A percentile compares a stretch with the other conserved stretches of the same genome.
These are phyloP conservation scores for Metarhizium guizhouense DNA, from an alignment of 2,329 filamentous ascomycete genomes.

Conservation along the genomic window DNA sequence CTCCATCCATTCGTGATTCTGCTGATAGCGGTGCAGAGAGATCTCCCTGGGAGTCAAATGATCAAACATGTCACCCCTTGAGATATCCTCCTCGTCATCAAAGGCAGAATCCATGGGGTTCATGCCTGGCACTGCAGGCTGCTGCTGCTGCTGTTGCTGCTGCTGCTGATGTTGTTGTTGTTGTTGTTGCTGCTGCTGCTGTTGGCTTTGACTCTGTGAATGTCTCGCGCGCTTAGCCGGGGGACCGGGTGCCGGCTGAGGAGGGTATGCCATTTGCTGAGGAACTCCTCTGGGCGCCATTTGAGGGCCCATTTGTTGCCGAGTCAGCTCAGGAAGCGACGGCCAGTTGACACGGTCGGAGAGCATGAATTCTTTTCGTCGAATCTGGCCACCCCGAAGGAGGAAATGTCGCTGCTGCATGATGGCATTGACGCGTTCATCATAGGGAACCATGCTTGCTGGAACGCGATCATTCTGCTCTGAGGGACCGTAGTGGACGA, in stretches of 20 bases:
- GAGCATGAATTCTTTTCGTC: conserved; percentile 90
- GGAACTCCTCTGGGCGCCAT: conserved; percentile 40
- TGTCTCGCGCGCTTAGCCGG: conserved; percentile 47
- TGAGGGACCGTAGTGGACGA: conserved; percentile 79
- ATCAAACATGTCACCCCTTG: conserved; percentile 82
- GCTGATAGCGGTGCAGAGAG: conserved; percentile 75
- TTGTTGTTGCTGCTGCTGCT: conserved; percentile 7
- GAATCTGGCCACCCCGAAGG: conserved; percentile 69
- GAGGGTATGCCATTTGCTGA: conserved; percentile 54
- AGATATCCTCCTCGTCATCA: conserved; percentile 86
- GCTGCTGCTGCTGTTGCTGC: neutral
- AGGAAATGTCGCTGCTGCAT: conserved; percentile 55
- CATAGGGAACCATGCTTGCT: conserved; percentile 54
- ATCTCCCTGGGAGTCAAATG: conserved; percentile 83
- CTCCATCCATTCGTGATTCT: conserved; percentile 99
- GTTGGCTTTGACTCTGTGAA: conserved; percentile 30
- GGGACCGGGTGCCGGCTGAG: conserved; percentile 40
- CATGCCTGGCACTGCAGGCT: conserved; percentile 26
- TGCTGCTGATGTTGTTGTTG: neutral
- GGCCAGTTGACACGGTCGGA: conserved; percentile 88
- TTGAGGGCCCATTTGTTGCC: conserved; percentile 41
- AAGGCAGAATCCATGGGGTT: conserved; percentile 37
- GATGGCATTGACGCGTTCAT: conserved; percentile 49
- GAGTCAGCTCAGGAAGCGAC: conserved; percentile 52
- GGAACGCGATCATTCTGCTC: conserved; percentile 68